Percentiles rank a stretch among this genome's conserved stretches.
Conservation (phyloP, 306 rosid genomes). For the Sicyos edulis region DNA sequence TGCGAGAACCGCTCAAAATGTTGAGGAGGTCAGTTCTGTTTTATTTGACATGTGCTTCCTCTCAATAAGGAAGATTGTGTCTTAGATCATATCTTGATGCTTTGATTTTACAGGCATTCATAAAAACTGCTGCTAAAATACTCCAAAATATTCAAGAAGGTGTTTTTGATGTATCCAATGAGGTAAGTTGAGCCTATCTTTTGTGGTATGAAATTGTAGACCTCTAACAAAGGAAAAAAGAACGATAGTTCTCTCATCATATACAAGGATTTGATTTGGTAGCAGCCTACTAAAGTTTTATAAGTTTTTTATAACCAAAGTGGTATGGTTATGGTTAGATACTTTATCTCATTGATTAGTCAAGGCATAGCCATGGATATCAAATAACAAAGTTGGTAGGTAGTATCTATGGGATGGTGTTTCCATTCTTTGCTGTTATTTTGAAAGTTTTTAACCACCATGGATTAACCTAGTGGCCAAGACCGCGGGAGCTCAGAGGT, state of each 20-base stretch:
- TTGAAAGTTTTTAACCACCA: no score
- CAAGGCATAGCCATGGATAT: no score
- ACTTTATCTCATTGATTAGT: no score
- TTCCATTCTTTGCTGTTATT: no score
- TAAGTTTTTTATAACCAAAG: no score
- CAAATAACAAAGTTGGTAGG: no score
- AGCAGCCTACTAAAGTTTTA: no score
- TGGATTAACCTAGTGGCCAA: no score
- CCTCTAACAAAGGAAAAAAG: neutral
- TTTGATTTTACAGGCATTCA: constrained; percentile 60
- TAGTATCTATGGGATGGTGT: no score
- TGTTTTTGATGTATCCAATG: constrained; percentile 83
- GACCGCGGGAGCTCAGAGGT: no score
- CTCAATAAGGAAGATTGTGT: neutral
- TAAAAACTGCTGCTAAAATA: constrained; percentile 79
- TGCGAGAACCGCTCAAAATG: constrained; percentile 91
- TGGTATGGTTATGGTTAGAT: no score
- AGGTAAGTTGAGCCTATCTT: constrained; percentile 45
- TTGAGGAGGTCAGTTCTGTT: constrained; percentile 66
- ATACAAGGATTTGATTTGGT: no score
- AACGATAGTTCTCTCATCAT: neutral
- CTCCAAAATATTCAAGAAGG: constrained; percentile 91
- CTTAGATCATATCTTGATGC: neutral
- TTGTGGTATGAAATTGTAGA: neutral
- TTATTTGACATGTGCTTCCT: constrained; percentile 10